Conservation (phyloP, 257 asterid genomes). For the Nicotiana noctiflora region DNA sequence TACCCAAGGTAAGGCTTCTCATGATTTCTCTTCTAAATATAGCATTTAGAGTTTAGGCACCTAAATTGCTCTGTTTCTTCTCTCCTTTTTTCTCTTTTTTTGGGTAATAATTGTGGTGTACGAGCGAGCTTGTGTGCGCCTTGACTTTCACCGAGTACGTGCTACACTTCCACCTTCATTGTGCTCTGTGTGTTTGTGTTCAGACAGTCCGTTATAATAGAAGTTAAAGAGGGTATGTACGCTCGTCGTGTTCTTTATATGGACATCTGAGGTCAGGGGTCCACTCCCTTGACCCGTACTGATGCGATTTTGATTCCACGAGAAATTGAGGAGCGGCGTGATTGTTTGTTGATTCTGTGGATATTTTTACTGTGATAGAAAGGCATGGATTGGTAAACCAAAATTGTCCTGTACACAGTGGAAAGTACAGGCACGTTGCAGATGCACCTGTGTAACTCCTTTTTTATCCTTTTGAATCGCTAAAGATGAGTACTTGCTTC, state of each 20-base stretch:
- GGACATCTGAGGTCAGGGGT: too few relatives aligned
- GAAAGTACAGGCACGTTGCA: background rate
- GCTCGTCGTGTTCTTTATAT: too few relatives aligned
- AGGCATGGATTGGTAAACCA: background rate
- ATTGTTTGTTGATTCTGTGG: background rate
- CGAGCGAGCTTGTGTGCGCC: background rate
- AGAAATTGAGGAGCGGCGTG: background rate
- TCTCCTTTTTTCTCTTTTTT: background rate
- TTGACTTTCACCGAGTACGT: background rate
- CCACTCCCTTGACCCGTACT: too few relatives aligned
- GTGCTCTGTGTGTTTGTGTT: background rate
- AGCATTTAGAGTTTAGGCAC: background rate
- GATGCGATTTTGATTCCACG: too few relatives aligned
- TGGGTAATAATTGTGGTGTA: background rate
- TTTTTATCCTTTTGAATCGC: background rate
- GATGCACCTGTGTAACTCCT: background rate
- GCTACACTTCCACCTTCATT: background rate
- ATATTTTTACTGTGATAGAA: background rate
- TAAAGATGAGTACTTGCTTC: too few relatives aligned
- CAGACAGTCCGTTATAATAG: too few relatives aligned
- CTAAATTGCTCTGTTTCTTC: background rate
- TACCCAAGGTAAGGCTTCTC: slow-evolving; percentile 64
- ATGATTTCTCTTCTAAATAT: background rate
- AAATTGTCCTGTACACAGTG: background rate
- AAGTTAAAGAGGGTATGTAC: too few relatives aligned